Evolutionary conservation across 352 stramenopile genomes (phyloP), one percentile per base, ranked within the genome.

Genomic region (Elongisporangium undulatum): DNA sequence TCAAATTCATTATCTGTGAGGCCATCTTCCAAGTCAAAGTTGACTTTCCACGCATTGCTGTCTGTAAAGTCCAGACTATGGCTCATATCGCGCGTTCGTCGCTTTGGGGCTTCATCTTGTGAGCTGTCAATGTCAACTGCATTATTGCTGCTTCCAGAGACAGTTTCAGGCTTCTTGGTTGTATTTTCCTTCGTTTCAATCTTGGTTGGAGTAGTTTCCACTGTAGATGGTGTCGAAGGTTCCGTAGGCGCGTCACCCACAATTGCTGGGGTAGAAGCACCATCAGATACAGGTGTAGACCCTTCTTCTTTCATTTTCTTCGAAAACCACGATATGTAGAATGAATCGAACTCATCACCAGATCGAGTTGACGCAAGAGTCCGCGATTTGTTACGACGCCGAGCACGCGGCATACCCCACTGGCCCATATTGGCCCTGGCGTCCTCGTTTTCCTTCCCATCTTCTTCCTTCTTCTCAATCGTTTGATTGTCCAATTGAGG

Each of bases 41-140:
- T 86, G 19, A 84, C 59, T 61, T 85, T 88, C 82, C 82, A 92
- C 34, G 76, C 82, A 23, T 79, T 77, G 21, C 66, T 67, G 50
- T 92, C 82, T 17, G 72, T 84, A 57, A 92, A 92, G 55, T 92
- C 82, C 26, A 92, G 74, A 38, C 82, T 92, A 21, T 80, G 63
- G 59, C 79, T 91, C 49, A 89, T 67, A 34, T 91, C 82, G 19
- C 81, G 75, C 51, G 56, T 58, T 19, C 78, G 55, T 54, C 71
- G 67, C 21, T 67, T 63, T 13, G 59, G 59, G 48, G 4, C 7
- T 9, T 87, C 75, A 12, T 82, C 63, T 24, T 77, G 64, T 16
- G 68, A 68, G 3, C 53, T 69, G 19, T 63, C 61, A 16, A 39
- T 49, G 16, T 71, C 61, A n/a, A 29, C 63, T 56, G 34, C 49